These are phyloP conservation scores for Solanum lignicaule DNA, from an alignment of 257 asterid genomes.

Conservation along the genomic window DNA sequence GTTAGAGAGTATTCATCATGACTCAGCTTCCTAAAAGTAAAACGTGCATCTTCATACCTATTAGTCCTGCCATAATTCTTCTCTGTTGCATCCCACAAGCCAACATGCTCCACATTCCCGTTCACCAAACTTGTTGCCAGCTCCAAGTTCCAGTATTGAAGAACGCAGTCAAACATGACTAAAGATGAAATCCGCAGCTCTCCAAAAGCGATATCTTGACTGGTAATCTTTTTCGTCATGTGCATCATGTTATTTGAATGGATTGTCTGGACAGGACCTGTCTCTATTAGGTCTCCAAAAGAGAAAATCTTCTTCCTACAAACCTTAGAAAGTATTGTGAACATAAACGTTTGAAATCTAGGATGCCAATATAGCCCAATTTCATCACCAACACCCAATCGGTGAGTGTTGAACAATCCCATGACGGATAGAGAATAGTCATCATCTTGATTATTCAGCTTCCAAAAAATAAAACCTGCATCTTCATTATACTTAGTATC, in stretches of 20 bases:
- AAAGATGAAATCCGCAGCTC: slow-evolving; percentile 15
- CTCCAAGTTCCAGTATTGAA: slow-evolving; percentile 38
- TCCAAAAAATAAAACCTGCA: too few species aligned
- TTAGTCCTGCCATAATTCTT: slow-evolving; percentile 6
- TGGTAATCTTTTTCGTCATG: slow-evolving; percentile 35
- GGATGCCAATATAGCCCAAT: too few species aligned
- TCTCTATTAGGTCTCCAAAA: slow-evolving; percentile 25
- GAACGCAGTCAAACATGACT: slow-evolving; percentile 26
- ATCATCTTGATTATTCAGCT: too few species aligned
- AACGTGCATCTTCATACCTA: not conserved
- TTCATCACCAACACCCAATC: too few species aligned
- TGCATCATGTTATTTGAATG: slow-evolving; percentile 11
- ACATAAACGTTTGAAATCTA: too few species aligned
- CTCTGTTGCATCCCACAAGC: slow-evolving; percentile 43
- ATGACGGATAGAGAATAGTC: too few species aligned
- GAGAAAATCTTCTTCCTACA: slow-evolving; percentile 10
- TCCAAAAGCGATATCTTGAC: not conserved
- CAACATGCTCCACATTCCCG: slow-evolving; percentile 21
- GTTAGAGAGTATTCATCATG: not conserved
- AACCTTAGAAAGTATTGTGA: too few species aligned
- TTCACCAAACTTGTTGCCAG: slow-evolving; percentile 25
- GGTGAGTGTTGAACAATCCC: too few species aligned
- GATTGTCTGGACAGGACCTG: slow-evolving; percentile 22
- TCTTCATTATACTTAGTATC: too few species aligned
- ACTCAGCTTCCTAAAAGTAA: slow-evolving; percentile 11